Base-by-base conservation (phyloP, 2,329 filamentous ascomycete species). In the Calonectria pteridis region DNA sequence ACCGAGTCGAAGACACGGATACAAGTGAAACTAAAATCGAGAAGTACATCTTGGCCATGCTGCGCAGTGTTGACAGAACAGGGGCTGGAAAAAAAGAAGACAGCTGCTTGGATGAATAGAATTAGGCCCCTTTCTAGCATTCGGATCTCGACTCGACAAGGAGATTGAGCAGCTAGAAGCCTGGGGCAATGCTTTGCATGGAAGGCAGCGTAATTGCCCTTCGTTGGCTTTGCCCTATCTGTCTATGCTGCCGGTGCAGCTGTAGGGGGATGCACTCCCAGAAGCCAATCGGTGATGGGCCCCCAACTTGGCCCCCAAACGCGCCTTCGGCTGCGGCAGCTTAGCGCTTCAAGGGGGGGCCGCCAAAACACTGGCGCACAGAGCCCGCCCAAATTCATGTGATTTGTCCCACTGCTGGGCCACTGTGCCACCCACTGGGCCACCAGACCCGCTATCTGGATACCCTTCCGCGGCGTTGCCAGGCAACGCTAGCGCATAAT, bases 401-500 rank as follows among this genome's bases (percentile, higher is more conserved):
- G 43, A 46, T 46, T 46, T 23, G 43, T 46, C n/a, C 43, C 43
- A 46, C 43, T 11, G 5, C 18, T 43, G 40, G 40, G 2, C 40
- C 40, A 20, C 40, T 43, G 18, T 18, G 40, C 40, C 40, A 20
- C 10, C 40, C 40, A 20, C 40, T 43, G 18, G 40, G 40, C 40
- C 40, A 20, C 10, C 13, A 6, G 43, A 23, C 43, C 43, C 43
- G n/a, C 43, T 13, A 4, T 23, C 43, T 46, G 43, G 43, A n/a
- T 46, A 46, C 43, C 43, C 43, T 46, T 46, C 20, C 43, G 43
- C 43, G 43, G 43, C 26, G 76, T 81, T 76, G 43, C 78, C 72
- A 55, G 77, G 79, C 78, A 81, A 81, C 79, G 20, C 1, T 11
- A 16, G 26, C 40, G 43, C 43, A 46, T 46, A 46, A 46, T 46